These are phyloP conservation scores for Arctostaphylos glauca DNA, from an alignment of 148 eudicot genomes.

Conservation along the genomic window DNA sequence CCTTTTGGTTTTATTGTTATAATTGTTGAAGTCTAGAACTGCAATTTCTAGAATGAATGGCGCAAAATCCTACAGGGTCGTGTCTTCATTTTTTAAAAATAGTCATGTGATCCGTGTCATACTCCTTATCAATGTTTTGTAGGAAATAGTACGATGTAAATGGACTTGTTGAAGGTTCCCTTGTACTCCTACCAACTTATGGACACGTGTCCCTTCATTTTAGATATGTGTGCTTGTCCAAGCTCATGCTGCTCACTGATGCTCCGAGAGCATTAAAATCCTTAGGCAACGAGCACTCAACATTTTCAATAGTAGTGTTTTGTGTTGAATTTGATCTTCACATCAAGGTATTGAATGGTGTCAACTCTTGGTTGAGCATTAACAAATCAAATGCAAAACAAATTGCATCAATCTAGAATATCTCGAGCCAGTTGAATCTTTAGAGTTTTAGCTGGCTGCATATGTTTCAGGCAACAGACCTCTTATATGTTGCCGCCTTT, in stretches of 20 bases:
- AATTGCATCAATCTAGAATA: neutral
- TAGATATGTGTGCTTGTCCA: conserved; percentile 1
- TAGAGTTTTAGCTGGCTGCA: neutral
- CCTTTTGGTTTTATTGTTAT: neutral
- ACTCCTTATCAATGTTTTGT: neutral
- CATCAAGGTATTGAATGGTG: neutral
- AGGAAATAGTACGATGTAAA: neutral
- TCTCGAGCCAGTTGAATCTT: neutral
- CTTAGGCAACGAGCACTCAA: neutral
- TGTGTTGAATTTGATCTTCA: neutral
- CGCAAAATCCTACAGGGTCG: neutral
- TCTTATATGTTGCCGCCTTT: neutral
- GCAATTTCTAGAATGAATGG: neutral
- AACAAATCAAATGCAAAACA: neutral
- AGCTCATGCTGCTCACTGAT: neutral
- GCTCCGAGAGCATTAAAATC: neutral
- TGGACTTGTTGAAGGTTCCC: neutral
- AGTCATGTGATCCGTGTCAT: neutral
- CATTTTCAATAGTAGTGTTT: neutral
- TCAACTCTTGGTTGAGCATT: neutral
- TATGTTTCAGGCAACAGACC: neutral
- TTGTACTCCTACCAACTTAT: neutral
- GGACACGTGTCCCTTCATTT: neutral
- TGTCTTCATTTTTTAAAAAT: neutral
- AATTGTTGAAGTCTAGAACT: neutral